phyloP scores from a whole-genome alignment of 2,329 filamentous ascomycete species.

The Trichoderma sp. region DNA sequence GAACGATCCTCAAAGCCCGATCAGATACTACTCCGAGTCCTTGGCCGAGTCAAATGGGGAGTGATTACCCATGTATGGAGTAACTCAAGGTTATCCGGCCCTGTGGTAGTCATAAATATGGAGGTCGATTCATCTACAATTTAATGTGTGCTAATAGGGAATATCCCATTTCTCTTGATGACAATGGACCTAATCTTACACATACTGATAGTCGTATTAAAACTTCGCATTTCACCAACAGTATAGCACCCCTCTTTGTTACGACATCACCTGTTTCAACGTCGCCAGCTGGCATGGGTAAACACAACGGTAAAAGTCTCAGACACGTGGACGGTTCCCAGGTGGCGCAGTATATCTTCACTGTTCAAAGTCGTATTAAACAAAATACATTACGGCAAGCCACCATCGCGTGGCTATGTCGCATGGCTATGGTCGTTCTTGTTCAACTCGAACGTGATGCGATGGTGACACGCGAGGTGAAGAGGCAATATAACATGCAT shows the following conservation, averaged over 20 bases:
- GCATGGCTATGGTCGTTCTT: not conserved
- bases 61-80: not conserved
- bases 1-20: not conserved
- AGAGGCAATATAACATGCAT: not conserved
- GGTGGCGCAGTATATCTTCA: slow-evolving; percentile 2
- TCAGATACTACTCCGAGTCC: not conserved
- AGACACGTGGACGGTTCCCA: not conserved
- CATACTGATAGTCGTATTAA: no score
- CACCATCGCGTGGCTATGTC: not conserved
- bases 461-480: not conserved
- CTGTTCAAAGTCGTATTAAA: not conserved
- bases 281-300: not conserved
- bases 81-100: not conserved
- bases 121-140: not conserved
- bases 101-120: not conserved
- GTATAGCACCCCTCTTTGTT: not conserved
- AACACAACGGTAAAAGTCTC: not conserved
- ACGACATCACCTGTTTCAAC: not conserved
- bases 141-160: not conserved
- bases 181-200: not conserved
- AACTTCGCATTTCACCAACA: no score
- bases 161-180: not conserved
- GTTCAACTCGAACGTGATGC: not conserved
- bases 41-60: not conserved
- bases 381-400: not conserved